These are phyloP conservation scores for Pythium phragmiticola DNA, from an alignment of 352 stramenopile species.

Conservation along the genomic window DNA sequence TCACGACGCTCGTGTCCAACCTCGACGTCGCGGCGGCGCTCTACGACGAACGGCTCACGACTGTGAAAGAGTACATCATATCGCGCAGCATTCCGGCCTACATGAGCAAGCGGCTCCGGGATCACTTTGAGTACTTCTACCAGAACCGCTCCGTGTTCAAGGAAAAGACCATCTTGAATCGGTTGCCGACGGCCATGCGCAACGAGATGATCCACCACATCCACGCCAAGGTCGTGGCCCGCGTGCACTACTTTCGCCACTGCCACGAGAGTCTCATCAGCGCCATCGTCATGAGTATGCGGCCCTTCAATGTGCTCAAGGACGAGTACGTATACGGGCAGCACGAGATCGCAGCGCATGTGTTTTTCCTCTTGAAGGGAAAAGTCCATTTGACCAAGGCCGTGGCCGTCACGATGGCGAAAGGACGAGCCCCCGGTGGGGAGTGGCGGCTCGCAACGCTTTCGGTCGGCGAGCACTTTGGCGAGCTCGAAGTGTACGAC, in stretches of 20 bases:
- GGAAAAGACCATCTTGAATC: constrained; percentile 61
- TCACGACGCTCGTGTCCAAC: constrained; percentile 79
- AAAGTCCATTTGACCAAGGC: constrained; percentile 67
- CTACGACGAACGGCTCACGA: constrained; percentile 77
- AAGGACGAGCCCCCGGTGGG: constrained; percentile 20
- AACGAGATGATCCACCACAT: constrained; percentile 87
- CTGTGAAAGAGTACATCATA: constrained; percentile 87
- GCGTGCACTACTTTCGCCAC: constrained; percentile 66
- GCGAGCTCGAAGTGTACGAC: constrained; percentile 87
- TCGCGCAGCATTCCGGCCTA: constrained; percentile 72
- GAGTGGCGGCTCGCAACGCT: constrained; percentile 52
- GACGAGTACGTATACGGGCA: constrained; percentile 81
- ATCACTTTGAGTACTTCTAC: constrained; percentile 87
- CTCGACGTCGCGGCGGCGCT: constrained; percentile 67
- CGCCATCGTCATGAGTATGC: constrained; percentile 82
- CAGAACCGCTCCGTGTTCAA: constrained; percentile 84
- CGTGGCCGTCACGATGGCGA: constrained; percentile 33
- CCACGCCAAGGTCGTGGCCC: constrained; percentile 64
- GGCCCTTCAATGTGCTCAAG: constrained; percentile 69
- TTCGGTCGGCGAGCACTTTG: constrained; percentile 68
- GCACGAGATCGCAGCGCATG: constrained; percentile 80
- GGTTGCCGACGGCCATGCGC: constrained; percentile 66
- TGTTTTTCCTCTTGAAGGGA: constrained; percentile 83
- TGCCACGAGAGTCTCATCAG: constrained; percentile 82
- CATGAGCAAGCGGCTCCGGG: constrained; percentile 67